Evolutionary conservation across 768 basidiomycete species (phyloP), one percentile per base, ranked within the genome.

Genomic region (Suillus discolor): DNA sequence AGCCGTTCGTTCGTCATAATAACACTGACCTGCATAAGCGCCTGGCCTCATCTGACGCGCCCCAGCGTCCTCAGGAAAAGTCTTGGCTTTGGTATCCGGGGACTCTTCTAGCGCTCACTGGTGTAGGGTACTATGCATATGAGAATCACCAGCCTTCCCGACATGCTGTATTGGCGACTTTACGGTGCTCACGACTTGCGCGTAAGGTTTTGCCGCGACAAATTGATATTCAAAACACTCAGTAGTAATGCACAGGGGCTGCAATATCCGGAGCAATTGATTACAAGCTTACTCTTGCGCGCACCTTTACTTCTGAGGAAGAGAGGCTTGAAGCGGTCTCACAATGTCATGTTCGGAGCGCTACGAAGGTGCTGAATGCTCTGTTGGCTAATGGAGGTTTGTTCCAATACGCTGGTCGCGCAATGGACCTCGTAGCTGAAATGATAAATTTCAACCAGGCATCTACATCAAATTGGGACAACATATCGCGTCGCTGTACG

Each of bases 391-490:
- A 98, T 71, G 95, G 96, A 82, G 91, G 93, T 89, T 57, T 63
- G 84, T 75, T 34, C 44, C 62, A 60, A n/a, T 53, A 61, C 34
- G 45, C 38, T 51, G 25, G 49, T 25, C 65, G n/a, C 16, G 15
- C 28, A 23, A 12, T 60, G 31, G 63, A 65, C 23, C 25, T 38
- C 45, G 62, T 44, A 20, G 28, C 28, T 31, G 23, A 31, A 66
- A 36, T 66, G 20, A 67, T 62, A 11, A 51, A 69, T 31, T 47
- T 6, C 63, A 66, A 25, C 6, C 65, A 89, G 92, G 92, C 20
- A 86, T 95, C 28, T 94, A 92, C 75, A 93, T 96, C 71, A 94
- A 95, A 74, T 76, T 94, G 71, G 97, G 96, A 2, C 97, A 99
- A 69, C 91, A 89, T 81, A 89, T 91, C 79, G 92, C 91, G 74